A percentile compares a stretch with the other conserved stretches of the same genome.
phyloP scores from a whole-genome alignment of 2,329 filamentous ascomycete genomes.

The Aspergillus fumigatiaffinis region DNA sequence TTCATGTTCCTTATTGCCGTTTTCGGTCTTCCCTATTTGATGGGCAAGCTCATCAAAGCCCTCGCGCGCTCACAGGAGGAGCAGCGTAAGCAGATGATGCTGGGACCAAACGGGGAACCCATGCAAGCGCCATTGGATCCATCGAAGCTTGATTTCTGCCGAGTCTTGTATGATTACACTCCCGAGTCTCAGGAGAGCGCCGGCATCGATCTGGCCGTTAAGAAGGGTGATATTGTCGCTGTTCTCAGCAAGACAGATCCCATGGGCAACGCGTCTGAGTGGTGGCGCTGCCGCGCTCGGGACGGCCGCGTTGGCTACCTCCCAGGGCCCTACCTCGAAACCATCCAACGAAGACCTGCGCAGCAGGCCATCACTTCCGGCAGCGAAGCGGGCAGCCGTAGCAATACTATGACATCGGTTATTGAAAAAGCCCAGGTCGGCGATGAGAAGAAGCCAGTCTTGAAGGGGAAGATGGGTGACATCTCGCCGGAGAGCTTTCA shows the following conservation, averaged over 20 bases:
- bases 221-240: constrained; percentile 92
- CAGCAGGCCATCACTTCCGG: constrained; percentile 43
- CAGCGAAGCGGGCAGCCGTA: constrained; percentile 44
- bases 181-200: constrained; percentile 63
- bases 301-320: constrained; percentile 90
- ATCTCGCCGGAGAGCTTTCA: constrained; percentile 67
- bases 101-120: constrained; percentile 48
- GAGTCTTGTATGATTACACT: constrained; percentile 88
- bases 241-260: constrained; percentile 91
- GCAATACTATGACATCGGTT: constrained; percentile 49
- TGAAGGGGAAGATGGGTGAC: constrained; percentile 60
- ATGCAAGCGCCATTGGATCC: constrained; percentile 64
- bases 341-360: constrained; percentile 55
- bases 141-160: constrained; percentile 92
- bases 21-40: constrained; percentile 91
- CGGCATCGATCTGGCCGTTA: constrained; percentile 83
- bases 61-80: constrained; percentile 82
- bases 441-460: constrained; percentile 43
- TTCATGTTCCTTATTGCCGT: constrained; percentile 93
- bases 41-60: constrained; percentile 89
- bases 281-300: constrained; percentile 92
- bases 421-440: constrained; percentile 16
- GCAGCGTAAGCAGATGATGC: constrained; percentile 56
- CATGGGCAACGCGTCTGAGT: constrained; percentile 85
- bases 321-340: constrained; percentile 83